These are phyloP conservation scores for Arthrobotrys iridis DNA, from an alignment of 2,329 filamentous ascomycete genomes.

Conservation along the genomic window DNA sequence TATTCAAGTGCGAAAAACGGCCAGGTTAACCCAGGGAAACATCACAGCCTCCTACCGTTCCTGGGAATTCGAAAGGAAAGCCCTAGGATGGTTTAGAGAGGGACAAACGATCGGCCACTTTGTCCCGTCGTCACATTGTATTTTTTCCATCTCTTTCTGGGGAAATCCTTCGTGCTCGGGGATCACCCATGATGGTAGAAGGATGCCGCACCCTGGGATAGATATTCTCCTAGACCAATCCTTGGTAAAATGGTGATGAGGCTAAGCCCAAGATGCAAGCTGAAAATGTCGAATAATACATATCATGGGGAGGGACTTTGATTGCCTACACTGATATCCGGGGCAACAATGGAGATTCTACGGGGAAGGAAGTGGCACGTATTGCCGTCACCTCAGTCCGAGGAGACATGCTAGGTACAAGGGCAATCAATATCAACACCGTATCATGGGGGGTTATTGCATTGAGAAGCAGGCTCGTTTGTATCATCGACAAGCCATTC, in stretches of 20 bases:
- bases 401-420: not conserved
- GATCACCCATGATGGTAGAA: constrained; percentile 29
- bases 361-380: not conserved
- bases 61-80: constrained; percentile 14
- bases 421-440: not conserved
- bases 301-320: constrained; percentile 16
- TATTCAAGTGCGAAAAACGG: not conserved
- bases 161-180: constrained; percentile 3
- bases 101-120: constrained; percentile 26
- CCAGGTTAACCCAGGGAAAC: constrained; percentile 14
- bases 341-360: constrained; percentile 2
- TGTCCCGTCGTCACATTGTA: constrained; percentile 7
- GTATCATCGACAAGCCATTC: not conserved
- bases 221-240: not conserved
- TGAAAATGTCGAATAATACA: constrained; percentile 4
- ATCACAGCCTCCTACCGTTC: constrained; percentile 23
- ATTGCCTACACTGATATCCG: constrained; percentile 17
- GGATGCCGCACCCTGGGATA: constrained; percentile 15
- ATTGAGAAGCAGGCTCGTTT: not conserved
- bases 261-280: constrained; percentile 43
- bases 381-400: not conserved
- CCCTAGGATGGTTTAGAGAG: constrained; percentile 3
- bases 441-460: constrained; percentile 11
- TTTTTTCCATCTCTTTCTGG: constrained; percentile 1
- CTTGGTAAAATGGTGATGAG: not conserved